phyloP scores from a whole-genome alignment of 768 basidiomycete species.

The Amanita pallidorosea region DNA sequence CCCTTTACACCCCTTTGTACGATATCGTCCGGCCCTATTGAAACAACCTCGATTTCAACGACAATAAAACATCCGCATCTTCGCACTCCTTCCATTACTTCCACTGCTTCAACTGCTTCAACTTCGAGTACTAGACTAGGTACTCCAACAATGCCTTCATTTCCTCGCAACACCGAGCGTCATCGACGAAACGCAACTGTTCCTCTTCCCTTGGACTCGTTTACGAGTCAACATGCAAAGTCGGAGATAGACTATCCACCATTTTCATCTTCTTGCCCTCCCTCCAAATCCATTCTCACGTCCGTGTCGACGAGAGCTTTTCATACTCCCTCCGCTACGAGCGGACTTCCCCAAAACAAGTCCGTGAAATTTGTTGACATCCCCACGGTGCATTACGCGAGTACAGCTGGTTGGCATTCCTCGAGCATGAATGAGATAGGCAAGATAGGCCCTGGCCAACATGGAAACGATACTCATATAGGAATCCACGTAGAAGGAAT shows the following conservation, averaged over 20 bases:
- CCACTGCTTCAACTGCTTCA: conserved; percentile 18
- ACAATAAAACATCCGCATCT: conserved; percentile 11
- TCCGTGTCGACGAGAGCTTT: conserved; percentile 35
- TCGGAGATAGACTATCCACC: conserved; percentile 9
- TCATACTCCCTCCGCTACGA: background rate
- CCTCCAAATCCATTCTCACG: conserved; percentile 49
- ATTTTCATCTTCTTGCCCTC: conserved; percentile 22
- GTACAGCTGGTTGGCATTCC: conserved; percentile 12
- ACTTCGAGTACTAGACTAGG: conserved; percentile 16
- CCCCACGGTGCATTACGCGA: conserved; percentile 47
- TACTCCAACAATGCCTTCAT: conserved; percentile 18
- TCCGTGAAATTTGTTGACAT: conserved; percentile 65
- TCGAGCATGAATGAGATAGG: conserved; percentile 15
- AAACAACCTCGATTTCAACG: conserved; percentile 6
- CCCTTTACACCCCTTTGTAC: conserved; percentile 5
- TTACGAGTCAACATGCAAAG: conserved; percentile 10
- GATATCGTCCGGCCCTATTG: conserved; percentile 6
- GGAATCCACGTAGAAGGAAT: conserved; percentile 25
- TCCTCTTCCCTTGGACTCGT: conserved; percentile 11
- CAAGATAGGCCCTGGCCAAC: background rate
- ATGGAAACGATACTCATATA: conserved; percentile 10
- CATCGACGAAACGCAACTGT: conserved; percentile 1
- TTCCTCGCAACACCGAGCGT: conserved; percentile 11
- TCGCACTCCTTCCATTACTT: conserved; percentile 18
- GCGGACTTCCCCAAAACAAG: conserved; percentile 22